These are phyloP conservation scores for Venturiaceae sp. DNA, from an alignment of 2,329 filamentous ascomycete genomes.

Conservation along the genomic window DNA sequence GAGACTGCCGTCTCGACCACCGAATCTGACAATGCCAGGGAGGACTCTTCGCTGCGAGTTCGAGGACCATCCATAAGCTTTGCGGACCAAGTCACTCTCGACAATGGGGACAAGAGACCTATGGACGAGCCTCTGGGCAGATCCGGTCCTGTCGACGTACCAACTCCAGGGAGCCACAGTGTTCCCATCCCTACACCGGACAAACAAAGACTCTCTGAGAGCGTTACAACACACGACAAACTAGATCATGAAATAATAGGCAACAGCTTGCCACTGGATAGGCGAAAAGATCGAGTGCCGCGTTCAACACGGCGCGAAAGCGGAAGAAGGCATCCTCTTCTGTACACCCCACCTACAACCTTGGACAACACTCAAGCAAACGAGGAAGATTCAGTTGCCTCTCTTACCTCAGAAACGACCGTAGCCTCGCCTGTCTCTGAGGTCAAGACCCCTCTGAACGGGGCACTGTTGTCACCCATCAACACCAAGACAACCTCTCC, in stretches of 20 bases:
- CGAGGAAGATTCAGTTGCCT: conserved; percentile 20
- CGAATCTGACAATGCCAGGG: conserved; percentile 1
- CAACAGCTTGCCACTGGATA: neutral
- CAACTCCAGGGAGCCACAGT: conserved; percentile 19
- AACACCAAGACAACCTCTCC: neutral
- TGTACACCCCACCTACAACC: neutral
- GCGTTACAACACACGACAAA: neutral
- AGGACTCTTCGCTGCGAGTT: neutral
- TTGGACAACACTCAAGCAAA: neutral
- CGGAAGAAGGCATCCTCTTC: neutral
- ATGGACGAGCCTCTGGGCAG: conserved; percentile 21
- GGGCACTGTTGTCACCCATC: neutral
- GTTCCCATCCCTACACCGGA: neutral
- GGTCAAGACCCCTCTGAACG: conserved; percentile 23
- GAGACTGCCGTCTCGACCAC: neutral
- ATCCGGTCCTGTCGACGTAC: neutral
- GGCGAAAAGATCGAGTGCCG: neutral
- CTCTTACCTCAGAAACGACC: conserved; percentile 29
- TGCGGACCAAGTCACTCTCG: conserved; percentile 27
- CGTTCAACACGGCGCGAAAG: neutral
- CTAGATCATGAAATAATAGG: neutral
- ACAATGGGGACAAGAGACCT: conserved; percentile 26
- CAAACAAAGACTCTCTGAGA: conserved; percentile 5
- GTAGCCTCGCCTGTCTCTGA: conserved; percentile 27
- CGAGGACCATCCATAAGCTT: conserved; percentile 31